Evolutionary conservation across 164 flowering plant genomes (phyloP), one percentile per base, ranked within the genome.

Genomic region (Pachysandra terminalis): DNA sequence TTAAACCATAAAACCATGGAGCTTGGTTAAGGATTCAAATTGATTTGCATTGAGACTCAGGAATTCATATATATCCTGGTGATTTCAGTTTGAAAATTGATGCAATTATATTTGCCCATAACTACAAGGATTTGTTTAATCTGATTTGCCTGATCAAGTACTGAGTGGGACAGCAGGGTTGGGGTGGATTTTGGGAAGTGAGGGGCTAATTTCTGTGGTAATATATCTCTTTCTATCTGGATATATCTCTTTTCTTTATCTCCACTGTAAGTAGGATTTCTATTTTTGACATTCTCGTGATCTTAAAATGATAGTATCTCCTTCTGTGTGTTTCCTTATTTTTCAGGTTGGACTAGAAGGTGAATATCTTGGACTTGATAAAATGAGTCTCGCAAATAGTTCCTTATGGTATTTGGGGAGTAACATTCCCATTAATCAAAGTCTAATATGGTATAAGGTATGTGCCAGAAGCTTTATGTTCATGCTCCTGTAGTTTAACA

Each of bases 371-470:
- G 85, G 84, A 28, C 86, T 87, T 55, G 68, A 79, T 52, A 77
- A 77, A 24, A 32, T 59, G 2, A 75, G 75, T 65, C 77, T 65
- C 35, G 84, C 81, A 51, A 82, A 82, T 72, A 81, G 84, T 74
- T 76, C 85, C 0, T 35, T 82, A 21, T 87, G 89, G 91, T 72
- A 56, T 48, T 62, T 67, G 4, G 85, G 82, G 17, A 68, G 35
- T 56, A 23, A n/a, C 41, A 1, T 67, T 10, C 86, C 88, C 26
- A 57, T 68, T 27, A 84, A 83, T 52, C 74, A 78, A 69, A 81
- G 81, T 65, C 68, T 86, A 56, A 84, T 80, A 71, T 86, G 90
- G 88, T 84, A 86, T 78, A 84, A 84, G 85, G 88, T 84, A 71
- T 63, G 58, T 27, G 19, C 15, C 25, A 23, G 16, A 62, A 55